These are phyloP conservation scores for Ceratocystis smalleyi DNA, from an alignment of 2,329 filamentous ascomycete genomes.

Conservation along the genomic window DNA sequence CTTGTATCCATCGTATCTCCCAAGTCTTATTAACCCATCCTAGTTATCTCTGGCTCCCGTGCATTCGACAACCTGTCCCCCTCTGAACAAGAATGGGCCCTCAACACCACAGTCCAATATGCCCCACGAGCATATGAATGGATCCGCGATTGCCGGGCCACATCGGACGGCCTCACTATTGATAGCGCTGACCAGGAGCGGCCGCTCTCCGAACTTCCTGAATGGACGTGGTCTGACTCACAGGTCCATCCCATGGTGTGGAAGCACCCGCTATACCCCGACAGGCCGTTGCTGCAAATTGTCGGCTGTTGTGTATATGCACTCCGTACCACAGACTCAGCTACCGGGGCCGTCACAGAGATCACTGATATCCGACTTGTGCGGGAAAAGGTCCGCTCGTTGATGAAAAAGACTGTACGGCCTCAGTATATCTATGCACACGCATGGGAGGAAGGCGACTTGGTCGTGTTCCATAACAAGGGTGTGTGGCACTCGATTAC, in stretches of 20 bases:
- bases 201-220: slow-evolving; percentile 5
- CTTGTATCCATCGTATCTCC: background rate
- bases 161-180: slow-evolving; percentile 13
- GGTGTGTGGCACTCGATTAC: slow-evolving; percentile 24
- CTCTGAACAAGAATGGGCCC: slow-evolving; percentile 15
- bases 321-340: slow-evolving; percentile 12
- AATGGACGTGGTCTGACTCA: slow-evolving; percentile 14
- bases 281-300: slow-evolving; percentile 12
- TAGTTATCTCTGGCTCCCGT: slow-evolving; percentile 13
- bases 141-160: slow-evolving; percentile 15
- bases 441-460: slow-evolving; percentile 22
- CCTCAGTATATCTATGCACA: slow-evolving; percentile 24
- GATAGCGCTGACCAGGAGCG: slow-evolving; percentile 8
- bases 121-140: slow-evolving; percentile 14
- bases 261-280: slow-evolving; percentile 10
- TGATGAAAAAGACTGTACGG: slow-evolving; percentile 19
- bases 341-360: slow-evolving; percentile 7
- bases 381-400: slow-evolving; percentile 9
- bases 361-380: slow-evolving; percentile 13
- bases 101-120: slow-evolving; percentile 14
- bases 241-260: slow-evolving; percentile 16
- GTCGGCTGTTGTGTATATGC: slow-evolving; percentile 15
- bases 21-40: background rate
- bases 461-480: slow-evolving; percentile 24
- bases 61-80: slow-evolving; percentile 14